Base-by-base conservation (phyloP, 768 basidiomycete genomes). In the Myochromella boudieri region DNA sequence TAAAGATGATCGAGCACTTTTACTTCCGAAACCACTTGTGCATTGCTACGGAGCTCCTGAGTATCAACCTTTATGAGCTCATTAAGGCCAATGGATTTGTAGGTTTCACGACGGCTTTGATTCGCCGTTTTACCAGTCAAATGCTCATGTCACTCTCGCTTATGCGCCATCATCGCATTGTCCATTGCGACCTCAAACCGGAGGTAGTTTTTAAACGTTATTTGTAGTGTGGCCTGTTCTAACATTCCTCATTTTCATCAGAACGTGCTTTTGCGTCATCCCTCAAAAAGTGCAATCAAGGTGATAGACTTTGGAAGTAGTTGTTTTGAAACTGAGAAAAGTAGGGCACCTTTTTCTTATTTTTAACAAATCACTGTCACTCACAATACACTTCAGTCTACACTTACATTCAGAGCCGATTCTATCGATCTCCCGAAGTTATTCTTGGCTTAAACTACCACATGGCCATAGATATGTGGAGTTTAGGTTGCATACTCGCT, bases 381-480 rank as follows among this genome's bases (percentile, higher is more conserved):
- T 31, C 26, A 7, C n/a, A n/a, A n/a, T n/a, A n/a, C n/a, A n/a
- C 15, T n/a, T 6, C 52, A 99, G 97, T 99, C 53, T 99, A 98
- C 66, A 99, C 97, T 1, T 99, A 99, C 62, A 98, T 99, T 54
- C 97, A 98, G 67, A 95, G 93, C 70, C 91, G 97, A 32, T 99
- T 99, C 74, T 99, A 99, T 70, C 92, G 97, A n/a, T 97, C 94
- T 15, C 97, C 97, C 3, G 97, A 99, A 69, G 95, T 99, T 57
- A 99, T 99, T 46, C 81, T 99, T 29, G 97, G 97, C 43, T 91
- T 95, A 88, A 97, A 94, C 65, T 99, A 99, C 65, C 92, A 95
- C 62, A 98, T 97, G 93, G 94, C 91, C 26, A 95, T 95, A 53
- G 93, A 98, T 64, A 99, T 99, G 95, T 99, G 97, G 97, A 95